These are phyloP conservation scores for Sporothrix luriei DNA, from an alignment of 2,329 filamentous ascomycete genomes.

Conservation along the genomic window DNA sequence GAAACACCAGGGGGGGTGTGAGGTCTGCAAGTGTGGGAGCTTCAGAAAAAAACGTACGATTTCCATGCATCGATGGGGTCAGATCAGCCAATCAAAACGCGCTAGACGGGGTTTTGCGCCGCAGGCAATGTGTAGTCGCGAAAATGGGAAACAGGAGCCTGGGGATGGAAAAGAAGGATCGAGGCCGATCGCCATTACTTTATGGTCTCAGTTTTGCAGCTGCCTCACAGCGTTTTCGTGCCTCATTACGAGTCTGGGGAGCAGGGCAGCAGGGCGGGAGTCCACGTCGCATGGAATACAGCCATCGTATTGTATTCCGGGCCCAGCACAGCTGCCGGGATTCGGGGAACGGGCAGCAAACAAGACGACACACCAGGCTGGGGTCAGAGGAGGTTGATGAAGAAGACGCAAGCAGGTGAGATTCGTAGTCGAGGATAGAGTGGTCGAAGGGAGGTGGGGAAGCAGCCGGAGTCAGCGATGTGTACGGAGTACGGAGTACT, in stretches of 20 bases:
- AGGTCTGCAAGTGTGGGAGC: slow-evolving; percentile 35
- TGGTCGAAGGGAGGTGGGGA: slow-evolving; percentile 1
- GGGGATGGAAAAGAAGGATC: background rate
- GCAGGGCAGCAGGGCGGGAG: slow-evolving; percentile 12
- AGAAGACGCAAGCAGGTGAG: background rate
- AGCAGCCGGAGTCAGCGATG: slow-evolving; percentile 36
- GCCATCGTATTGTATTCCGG: no score
- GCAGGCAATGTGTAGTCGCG: slow-evolving; percentile 8
- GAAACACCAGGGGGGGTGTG: slow-evolving; percentile 20
- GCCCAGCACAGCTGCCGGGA: background rate
- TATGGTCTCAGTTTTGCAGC: slow-evolving; percentile 21
- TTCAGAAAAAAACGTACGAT: slow-evolving; percentile 43
- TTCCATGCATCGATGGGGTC: slow-evolving; percentile 36
- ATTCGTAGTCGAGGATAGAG: background rate
- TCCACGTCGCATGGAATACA: no score
- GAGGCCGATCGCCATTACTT: slow-evolving; percentile 15
- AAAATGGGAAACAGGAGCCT: slow-evolving; percentile 7
- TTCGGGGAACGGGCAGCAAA: background rate
- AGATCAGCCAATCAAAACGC: slow-evolving; percentile 38
- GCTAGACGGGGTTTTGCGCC: slow-evolving; percentile 9
- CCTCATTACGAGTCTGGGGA: background rate
- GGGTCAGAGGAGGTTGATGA: background rate
- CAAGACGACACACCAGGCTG: background rate
- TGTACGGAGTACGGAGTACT: no score
- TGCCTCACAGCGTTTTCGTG: background rate